Evolutionary conservation across 495 filamentous ascomycete species (phyloP).

Genomic region (Schizothecium vesticola): DNA sequence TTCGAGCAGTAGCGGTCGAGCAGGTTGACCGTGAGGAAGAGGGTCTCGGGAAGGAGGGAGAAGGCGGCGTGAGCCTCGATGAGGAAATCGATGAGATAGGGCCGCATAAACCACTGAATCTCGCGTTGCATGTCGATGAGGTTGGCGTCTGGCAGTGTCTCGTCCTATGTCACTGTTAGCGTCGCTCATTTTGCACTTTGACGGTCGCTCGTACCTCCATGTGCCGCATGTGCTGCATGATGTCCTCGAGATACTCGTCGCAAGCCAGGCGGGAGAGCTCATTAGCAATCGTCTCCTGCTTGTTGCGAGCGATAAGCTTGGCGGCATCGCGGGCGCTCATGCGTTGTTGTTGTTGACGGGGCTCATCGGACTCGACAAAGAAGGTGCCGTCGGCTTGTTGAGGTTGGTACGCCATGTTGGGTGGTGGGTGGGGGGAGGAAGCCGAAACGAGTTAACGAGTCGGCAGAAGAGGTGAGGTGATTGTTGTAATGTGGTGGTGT

Average conservation of each 20-base stretch:
- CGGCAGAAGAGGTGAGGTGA: conserved; percentile 16
- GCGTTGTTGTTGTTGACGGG: conserved; percentile 26
- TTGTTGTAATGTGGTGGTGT: conserved; percentile 5
- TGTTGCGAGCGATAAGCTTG: conserved; percentile 66
- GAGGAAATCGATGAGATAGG: conserved; percentile 96
- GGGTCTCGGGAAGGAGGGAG: conserved; percentile 84
- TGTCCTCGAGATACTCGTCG: conserved; percentile 89
- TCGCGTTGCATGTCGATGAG: conserved; percentile 98
- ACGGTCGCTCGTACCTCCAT: conserved; percentile 72
- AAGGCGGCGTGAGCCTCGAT: conserved; percentile 96
- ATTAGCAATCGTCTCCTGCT: conserved; percentile 77
- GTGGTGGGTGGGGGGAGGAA: conserved; percentile 5
- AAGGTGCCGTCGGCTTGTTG: conserved; percentile 57
- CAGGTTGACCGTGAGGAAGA: conserved; percentile 94
- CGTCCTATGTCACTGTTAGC: conserved; percentile 49
- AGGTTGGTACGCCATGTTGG: conserved; percentile 66
- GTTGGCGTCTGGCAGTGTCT: conserved; percentile 90
- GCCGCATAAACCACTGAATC: conserved; percentile 99
- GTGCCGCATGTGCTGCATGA: conserved; percentile 84
- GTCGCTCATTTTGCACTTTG: not conserved
- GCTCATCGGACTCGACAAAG: conserved; percentile 80
- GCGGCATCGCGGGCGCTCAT: conserved; percentile 64
- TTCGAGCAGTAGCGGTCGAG: conserved; percentile 96
- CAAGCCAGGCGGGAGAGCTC: conserved; percentile 75
- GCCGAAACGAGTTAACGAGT: conserved; percentile 6